phyloP scores from a whole-genome alignment of 768 basidiomycete genomes.

The Lactarius tabidus region DNA sequence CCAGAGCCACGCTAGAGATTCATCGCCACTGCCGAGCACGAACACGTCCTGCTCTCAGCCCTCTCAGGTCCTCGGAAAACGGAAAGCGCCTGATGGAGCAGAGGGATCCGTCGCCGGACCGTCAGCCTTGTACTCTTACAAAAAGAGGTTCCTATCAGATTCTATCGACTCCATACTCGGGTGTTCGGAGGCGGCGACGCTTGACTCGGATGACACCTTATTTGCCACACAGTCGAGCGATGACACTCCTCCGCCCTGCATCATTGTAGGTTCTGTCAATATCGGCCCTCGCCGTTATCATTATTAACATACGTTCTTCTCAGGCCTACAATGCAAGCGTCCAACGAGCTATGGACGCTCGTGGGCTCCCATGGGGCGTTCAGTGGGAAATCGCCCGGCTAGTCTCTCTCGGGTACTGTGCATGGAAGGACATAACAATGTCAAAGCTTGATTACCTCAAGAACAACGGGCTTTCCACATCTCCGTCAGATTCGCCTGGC shows the following conservation, averaged over 20 bases:
- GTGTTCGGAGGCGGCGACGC: not conserved
- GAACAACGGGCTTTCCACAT: not conserved
- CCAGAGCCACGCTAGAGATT: not conserved
- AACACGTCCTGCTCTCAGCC: not conserved
- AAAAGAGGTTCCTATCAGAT: not conserved
- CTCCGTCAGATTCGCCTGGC: not conserved
- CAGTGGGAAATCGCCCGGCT: slow-evolving; percentile 53
- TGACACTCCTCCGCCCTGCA: not conserved
- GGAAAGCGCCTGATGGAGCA: slow-evolving; percentile 9
- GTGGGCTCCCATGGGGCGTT: slow-evolving; percentile 35
- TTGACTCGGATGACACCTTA: not conserved
- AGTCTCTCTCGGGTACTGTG: slow-evolving; percentile 32
- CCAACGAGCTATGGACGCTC: slow-evolving; percentile 16
- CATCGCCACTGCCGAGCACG: not conserved
- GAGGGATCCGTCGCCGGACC: not conserved
- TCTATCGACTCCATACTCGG: not conserved
- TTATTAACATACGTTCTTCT: not conserved
- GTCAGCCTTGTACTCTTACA: slow-evolving; percentile 1
- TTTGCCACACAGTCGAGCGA: not conserved
- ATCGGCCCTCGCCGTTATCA: not conserved
- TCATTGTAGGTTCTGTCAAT: slow-evolving; percentile 8
- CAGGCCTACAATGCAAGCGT: slow-evolving; percentile 17
- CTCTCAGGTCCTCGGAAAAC: slow-evolving; percentile 11
- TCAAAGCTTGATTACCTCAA: slow-evolving; percentile 31
- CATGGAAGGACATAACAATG: slow-evolving; percentile 34